Conservation (phyloP, 306 rosid genomes). For the Fragaria nilgerrensis region DNA sequence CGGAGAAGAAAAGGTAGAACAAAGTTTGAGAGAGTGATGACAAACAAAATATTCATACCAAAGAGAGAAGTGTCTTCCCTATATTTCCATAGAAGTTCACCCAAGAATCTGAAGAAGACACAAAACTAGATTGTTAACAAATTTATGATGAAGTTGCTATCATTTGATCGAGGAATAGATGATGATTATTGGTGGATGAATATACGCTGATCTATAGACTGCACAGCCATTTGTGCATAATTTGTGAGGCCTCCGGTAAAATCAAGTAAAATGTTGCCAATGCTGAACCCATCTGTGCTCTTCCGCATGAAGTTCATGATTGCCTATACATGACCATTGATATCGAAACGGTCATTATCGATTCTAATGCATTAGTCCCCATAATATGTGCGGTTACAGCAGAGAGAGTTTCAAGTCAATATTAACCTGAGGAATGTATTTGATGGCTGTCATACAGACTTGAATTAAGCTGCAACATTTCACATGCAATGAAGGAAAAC, state of each 20-base stretch:
- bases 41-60: slow-evolving; percentile 44
- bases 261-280: slow-evolving; percentile 67
- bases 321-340: slow-evolving; percentile 40
- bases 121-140: neutral
- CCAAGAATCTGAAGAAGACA: slow-evolving; percentile 69
- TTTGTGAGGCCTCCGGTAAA: slow-evolving; percentile 66
- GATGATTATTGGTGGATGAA: neutral
- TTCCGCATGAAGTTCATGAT: slow-evolving; percentile 72
- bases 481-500: slow-evolving; percentile 11
- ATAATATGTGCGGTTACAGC: neutral
- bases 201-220: slow-evolving; percentile 81
- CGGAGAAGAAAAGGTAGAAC: neutral
- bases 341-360: neutral
- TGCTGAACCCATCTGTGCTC: slow-evolving; percentile 89
- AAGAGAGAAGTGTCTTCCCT: slow-evolving; percentile 63
- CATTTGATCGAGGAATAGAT: slow-evolving; percentile 5
- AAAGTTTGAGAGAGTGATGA: neutral
- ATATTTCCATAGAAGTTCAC: slow-evolving; percentile 78
- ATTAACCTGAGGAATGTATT: slow-evolving; percentile 85
- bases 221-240: slow-evolving; percentile 73
- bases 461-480: slow-evolving; percentile 72
- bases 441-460: slow-evolving; percentile 70
- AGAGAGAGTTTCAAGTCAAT: neutral
- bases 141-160: neutral
- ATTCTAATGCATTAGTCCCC: neutral